Percentiles rank a stretch among this genome's conserved stretches.
These are phyloP conservation scores for Apiotrichum gamsii DNA, from an alignment of 1,284 basidiomycete species.

Conservation along the genomic window DNA sequence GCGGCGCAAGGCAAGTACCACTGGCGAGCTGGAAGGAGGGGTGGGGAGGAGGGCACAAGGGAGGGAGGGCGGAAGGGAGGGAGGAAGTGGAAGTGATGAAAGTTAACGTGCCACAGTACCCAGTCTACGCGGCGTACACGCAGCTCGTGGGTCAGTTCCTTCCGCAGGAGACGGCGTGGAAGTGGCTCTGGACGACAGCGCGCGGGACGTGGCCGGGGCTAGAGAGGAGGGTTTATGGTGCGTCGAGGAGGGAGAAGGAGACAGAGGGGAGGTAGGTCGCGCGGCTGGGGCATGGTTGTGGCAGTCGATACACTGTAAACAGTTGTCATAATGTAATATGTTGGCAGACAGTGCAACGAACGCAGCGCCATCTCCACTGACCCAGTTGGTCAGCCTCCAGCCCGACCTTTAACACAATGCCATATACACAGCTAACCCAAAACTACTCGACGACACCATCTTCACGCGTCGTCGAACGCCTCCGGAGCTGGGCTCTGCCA, in stretches of 20 bases:
- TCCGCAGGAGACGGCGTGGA: constrained; percentile 53
- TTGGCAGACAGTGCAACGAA: too few species aligned
- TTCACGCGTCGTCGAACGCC: constrained; percentile 1
- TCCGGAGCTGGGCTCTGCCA: constrained; percentile 32
- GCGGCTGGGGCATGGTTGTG: too few species aligned
- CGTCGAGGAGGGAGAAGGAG: too few species aligned
- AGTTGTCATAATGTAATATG: too few species aligned
- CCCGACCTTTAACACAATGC: background rate
- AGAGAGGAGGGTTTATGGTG: constrained; percentile 4
- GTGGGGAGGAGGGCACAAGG: too few species aligned
- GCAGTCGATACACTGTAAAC: too few species aligned
- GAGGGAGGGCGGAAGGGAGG: too few species aligned
- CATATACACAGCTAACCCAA: background rate
- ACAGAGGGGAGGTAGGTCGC: too few species aligned
- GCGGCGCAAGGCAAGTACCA: constrained; percentile 54
- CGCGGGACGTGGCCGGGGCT: constrained; percentile 1
- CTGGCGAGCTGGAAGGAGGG: too few species aligned
- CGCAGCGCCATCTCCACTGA: too few species aligned
- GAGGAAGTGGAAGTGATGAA: too few species aligned
- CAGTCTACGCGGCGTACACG: constrained; percentile 67
- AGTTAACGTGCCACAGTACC: constrained; percentile 52
- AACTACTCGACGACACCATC: background rate
- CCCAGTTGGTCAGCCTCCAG: too few species aligned
- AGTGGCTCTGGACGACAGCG: constrained; percentile 37
- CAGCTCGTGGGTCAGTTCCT: constrained; percentile 75